phyloP scores from a whole-genome alignment of 2,329 filamentous ascomycete genomes.

The Leptographium galeiforme region DNA sequence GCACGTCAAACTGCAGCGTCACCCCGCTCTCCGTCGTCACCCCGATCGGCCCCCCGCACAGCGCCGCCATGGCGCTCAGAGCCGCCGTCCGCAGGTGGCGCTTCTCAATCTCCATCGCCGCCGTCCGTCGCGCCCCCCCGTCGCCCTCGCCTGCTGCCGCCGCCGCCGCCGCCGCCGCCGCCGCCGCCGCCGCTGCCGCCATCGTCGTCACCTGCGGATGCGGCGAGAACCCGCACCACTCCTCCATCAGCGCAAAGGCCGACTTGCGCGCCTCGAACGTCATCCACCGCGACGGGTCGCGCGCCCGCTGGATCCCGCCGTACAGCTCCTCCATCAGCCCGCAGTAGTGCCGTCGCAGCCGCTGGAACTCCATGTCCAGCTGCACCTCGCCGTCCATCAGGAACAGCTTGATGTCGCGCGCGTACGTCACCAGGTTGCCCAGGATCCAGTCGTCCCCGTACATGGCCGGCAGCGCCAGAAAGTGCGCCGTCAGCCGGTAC shows the following conservation, averaged over 20 bases:
- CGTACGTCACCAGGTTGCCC: constrained; percentile 75
- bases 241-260: constrained; percentile 92
- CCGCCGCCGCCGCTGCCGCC: constrained; percentile 16
- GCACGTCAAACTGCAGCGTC: constrained; percentile 81
- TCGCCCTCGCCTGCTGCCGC: background rate
- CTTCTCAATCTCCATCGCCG: constrained; percentile 94
- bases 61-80: constrained; percentile 84
- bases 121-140: constrained; percentile 46
- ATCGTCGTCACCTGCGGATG: constrained; percentile 71
- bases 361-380: constrained; percentile 88
- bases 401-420: constrained; percentile 86
- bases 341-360: constrained; percentile 83
- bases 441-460: constrained; percentile 84
- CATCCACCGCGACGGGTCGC: constrained; percentile 85
- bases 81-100: constrained; percentile 81
- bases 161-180: background rate
- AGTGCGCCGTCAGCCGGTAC: constrained; percentile 85
- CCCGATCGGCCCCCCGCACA: constrained; percentile 76
- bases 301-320: constrained; percentile 74
- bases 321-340: constrained; percentile 87
- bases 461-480: constrained; percentile 64
- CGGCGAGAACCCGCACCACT: constrained; percentile 96
- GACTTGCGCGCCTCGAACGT: constrained; percentile 94
- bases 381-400: constrained; percentile 91
- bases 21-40: constrained; percentile 79